Evolutionary conservation across 768 basidiomycete genomes (phyloP), one percentile per base, ranked within the genome.

Genomic region (Leccinum uliginosum): DNA sequence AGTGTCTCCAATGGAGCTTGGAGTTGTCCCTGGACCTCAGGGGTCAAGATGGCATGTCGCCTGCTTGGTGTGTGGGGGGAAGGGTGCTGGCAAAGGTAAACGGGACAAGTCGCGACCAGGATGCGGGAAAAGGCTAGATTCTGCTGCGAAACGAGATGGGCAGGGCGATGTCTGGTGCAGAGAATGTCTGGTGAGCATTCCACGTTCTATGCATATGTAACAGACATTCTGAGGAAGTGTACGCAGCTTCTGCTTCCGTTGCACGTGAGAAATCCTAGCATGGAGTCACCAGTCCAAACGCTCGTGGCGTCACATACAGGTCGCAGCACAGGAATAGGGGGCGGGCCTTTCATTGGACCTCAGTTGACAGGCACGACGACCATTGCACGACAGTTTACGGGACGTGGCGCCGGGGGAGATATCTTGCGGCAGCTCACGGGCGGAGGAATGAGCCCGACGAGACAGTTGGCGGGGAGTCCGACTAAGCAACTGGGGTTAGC

Each of bases 21-120:
- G 91, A 9, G 90, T 93, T 29, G 87, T 93, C 38, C 86, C 89
- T 26, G 91, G 91, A 5, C 91, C 91, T 23, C 86, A 89, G 58
- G 87, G 87, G 34, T 85, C 86, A 30, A 80, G 82, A 59, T 93
- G 91, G 91, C 91, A 93, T 69, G 76, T 80, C 7, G 66, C 78
- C 38, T 93, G 91, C 69, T 77, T 93, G 50, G 78, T 91, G 6
- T 93, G 91, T 65, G 91, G 91, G 1, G 91, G 91, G 1, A 89
- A 83, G 68, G 72, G 74, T 8, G 62, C 65, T 11, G 68, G 71
- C 35, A 71, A 53, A 64, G 76, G 73, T 71, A 80, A 62, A 73
- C 78, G 69, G 61, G 82, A 81, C 59, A 80, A 78, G 49, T 81
- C 77, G 21, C 80, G 80, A 59, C 84, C 89, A 9, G 91, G 91